Base-by-base conservation (phyloP, 2,329 filamentous ascomycete genomes). In the Alternaria arbusti region DNA sequence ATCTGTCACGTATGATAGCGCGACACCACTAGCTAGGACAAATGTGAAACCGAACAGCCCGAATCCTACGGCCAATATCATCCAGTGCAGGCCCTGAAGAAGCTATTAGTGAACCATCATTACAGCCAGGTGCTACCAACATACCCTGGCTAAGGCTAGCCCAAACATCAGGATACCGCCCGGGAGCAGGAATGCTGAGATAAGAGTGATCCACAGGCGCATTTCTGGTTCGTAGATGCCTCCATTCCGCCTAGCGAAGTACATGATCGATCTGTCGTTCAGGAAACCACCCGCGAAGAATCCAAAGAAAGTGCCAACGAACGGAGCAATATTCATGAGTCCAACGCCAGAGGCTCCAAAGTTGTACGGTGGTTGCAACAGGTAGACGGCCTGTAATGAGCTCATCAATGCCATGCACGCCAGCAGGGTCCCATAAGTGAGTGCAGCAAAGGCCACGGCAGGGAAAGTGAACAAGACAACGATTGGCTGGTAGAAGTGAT, bases 181-280 rank as follows among this genome's bases (percentile, higher is more conserved):
- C 55, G 78, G 74, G 64, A 80, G 49, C 68, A 79, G 57, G 57
- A 73, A 54, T 49, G 78, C 63, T 46, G 80, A 70, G 43, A 73
- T 70, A 51, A 81, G 67, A 57, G 78, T 73, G 28, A 81, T 61
- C 78, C 79, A 82, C 6, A 85, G 75, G 6, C 82, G 75, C 74
- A 81, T 82, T 61, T 85, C 82, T 0, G 82, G 83, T 50, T 85
- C 82, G 56, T 79, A 82, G 6, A 83, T 74, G 1, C 82, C 82
- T 1, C 70, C 68, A 50, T 82, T 82, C 9, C 78, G 68, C 25
- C 72, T 74, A 0, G 82, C 73, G 2, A 82, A 64, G 2, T 50
- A 74, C 1, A 83, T 20, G 36, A 81, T 80, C 4, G 17, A 56
- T 30, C 51, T 56, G 45, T 69, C 67, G 23, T 51, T 68, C 45